Conservation (phyloP, 129 eudicot genomes). For the Pseudognaphalium luteoalbum region DNA sequence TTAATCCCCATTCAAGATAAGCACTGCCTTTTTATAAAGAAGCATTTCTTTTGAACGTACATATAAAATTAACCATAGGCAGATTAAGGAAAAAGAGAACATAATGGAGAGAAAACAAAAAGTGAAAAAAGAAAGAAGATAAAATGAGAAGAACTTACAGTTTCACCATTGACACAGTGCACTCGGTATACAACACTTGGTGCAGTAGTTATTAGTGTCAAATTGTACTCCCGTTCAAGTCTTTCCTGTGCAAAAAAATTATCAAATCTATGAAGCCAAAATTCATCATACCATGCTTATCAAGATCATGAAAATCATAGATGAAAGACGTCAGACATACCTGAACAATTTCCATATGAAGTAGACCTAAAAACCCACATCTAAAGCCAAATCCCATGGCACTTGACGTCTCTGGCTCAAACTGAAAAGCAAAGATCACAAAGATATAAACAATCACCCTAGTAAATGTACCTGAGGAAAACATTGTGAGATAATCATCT, state of each 20-base stretch:
- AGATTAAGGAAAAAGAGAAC: background rate
- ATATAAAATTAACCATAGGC: background rate
- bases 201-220: slow-evolving; percentile 90
- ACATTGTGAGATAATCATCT: background rate
- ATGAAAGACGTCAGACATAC: slow-evolving; percentile 37
- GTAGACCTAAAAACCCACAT: slow-evolving; percentile 98
- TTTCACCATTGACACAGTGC: slow-evolving; percentile 65
- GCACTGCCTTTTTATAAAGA: background rate
- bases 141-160: slow-evolving; percentile 49
- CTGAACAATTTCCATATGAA: slow-evolving; percentile 99
- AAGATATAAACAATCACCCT: slow-evolving; percentile 14
- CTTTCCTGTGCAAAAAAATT: slow-evolving; percentile 81
- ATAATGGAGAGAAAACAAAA: background rate
- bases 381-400: slow-evolving; percentile 99
- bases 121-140: background rate
- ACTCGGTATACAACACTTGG: slow-evolving; percentile 98
- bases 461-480: background rate
- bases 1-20: slow-evolving; percentile 7
- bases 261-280: slow-evolving; percentile 17
- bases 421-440: slow-evolving; percentile 51
- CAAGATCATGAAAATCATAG: background rate
- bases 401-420: slow-evolving; percentile 96
- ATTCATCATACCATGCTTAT: slow-evolving; percentile 6
- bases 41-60: background rate
- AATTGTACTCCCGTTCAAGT: slow-evolving; percentile 94